Percentiles rank a stretch among this genome's conserved stretches.
phyloP scores from a whole-genome alignment of 1,284 basidiomycete species.

The Cronartium quercuum region DNA sequence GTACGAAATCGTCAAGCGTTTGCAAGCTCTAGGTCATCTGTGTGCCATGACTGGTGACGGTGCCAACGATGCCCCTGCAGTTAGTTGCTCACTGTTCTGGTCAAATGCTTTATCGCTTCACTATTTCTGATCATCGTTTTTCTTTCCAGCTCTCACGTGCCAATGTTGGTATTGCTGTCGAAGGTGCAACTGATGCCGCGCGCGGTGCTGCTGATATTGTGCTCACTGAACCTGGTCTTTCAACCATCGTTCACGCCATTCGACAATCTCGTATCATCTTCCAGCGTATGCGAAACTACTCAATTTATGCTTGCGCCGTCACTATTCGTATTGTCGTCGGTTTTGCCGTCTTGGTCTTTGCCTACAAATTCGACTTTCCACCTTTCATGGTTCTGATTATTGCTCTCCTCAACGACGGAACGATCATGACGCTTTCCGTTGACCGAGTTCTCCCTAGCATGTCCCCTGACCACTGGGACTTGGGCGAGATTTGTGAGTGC shows the following conservation, averaged over 20 bases:
- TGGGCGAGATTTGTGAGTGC: slow-evolving; percentile 76
- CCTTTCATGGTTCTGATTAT: slow-evolving; percentile 99
- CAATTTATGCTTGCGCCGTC: slow-evolving; percentile 57
- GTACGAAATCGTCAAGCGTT: slow-evolving; percentile 69
- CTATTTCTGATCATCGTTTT: not conserved
- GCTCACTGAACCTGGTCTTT: slow-evolving; percentile 87
- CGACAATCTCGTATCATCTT: slow-evolving; percentile 91
- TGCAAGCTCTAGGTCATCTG: slow-evolving; percentile 64
- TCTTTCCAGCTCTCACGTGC: slow-evolving; percentile 58
- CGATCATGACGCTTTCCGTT: slow-evolving; percentile 49
- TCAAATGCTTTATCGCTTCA: not conserved
- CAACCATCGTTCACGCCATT: slow-evolving; percentile 93
- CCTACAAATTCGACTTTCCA: slow-evolving; percentile 95
- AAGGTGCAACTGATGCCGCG: slow-evolving; percentile 90
- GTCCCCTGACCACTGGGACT: slow-evolving; percentile 82
- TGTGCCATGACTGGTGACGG: slow-evolving; percentile 64
- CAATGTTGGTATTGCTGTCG: slow-evolving; percentile 60
- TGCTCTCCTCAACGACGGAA: slow-evolving; percentile 92
- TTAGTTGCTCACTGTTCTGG: not conserved
- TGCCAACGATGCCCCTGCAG: slow-evolving; percentile 88
- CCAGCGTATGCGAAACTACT: slow-evolving; percentile 95
- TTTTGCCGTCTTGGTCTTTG: slow-evolving; percentile 90
- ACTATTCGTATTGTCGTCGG: slow-evolving; percentile 66
- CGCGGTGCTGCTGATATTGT: slow-evolving; percentile 93
- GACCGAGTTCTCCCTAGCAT: slow-evolving; percentile 63